A percentile compares a stretch with the other conserved stretches of the same genome.
Conservation (phyloP, 2,329 filamentous ascomycete genomes). For the Sclerotinia spermophila region DNA sequence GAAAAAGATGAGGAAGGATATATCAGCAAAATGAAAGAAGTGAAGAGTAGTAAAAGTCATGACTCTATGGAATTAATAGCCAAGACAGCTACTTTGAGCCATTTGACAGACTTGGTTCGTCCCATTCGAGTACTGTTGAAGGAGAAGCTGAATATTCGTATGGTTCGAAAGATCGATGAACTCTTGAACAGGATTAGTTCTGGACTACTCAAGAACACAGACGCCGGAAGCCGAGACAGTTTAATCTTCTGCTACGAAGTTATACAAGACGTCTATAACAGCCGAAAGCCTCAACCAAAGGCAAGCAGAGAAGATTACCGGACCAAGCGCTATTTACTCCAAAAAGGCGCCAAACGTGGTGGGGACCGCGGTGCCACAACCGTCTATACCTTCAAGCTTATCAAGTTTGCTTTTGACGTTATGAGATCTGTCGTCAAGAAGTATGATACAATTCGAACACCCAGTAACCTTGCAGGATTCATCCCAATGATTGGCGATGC, state of each 20-base stretch:
- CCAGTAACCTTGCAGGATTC: conserved; percentile 78
- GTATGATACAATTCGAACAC: conserved; percentile 73
- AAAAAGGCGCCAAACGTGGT: conserved; percentile 72
- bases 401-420: conserved; percentile 83
- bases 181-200: conserved; percentile 77
- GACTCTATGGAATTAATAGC: conserved; percentile 95
- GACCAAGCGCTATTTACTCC: conserved; percentile 72
- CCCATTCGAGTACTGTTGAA: conserved; percentile 76
- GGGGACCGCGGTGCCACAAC: conserved; percentile 68
- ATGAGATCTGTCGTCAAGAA: conserved; percentile 83
- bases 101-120: conserved; percentile 69
- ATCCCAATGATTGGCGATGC: conserved; percentile 86
- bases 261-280: conserved; percentile 78
- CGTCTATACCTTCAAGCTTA: conserved; percentile 81
- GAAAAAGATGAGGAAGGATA: conserved; percentile 98
- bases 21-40: conserved; percentile 91
- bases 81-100: conserved; percentile 71
- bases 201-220: conserved; percentile 78
- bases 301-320: conserved; percentile 55
- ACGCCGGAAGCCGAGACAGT: conserved; percentile 73
- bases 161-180: conserved; percentile 87
- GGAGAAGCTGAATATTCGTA: conserved; percentile 78
- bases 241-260: conserved; percentile 95
- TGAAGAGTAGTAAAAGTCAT: conserved; percentile 96
- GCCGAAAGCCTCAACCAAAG: conserved; percentile 49